phyloP scores from a whole-genome alignment of 345 rosid species.

The Bruguiera sexangula region DNA sequence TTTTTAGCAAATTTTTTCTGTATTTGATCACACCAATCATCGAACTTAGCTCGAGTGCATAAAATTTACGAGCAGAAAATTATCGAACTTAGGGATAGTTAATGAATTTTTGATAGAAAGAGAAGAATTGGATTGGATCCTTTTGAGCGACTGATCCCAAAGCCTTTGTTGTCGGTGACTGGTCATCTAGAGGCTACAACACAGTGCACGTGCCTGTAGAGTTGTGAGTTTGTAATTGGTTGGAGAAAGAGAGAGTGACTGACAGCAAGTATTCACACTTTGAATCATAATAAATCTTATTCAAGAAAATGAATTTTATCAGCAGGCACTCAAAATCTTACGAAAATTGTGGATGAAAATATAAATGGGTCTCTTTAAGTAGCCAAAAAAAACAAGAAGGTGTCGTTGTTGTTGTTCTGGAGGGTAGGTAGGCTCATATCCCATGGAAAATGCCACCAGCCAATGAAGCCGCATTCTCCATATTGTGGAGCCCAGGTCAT shows the following conservation, averaged over 20 bases:
- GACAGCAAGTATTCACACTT: constrained; percentile 34
- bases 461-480: not conserved
- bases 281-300: no score
- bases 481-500: constrained; percentile 21
- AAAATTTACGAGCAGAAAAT: no score
- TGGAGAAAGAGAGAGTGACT: constrained; percentile 27
- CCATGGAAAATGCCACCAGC: constrained; percentile 29
- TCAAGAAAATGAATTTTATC: not conserved
- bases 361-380: no score
- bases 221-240: not conserved
- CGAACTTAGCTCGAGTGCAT: no score
- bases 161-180: constrained; percentile 37
- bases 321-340: no score
- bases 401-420: not conserved
- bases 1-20: no score
- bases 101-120: not conserved
- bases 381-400: no score
- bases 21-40: no score
- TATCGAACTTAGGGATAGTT: no score
- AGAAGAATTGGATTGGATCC: not conserved
- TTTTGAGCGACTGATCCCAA: not conserved
- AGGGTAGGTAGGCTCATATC: constrained; percentile 12
- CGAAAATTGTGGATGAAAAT: no score
- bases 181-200: constrained; percentile 6
- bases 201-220: no score